These are phyloP conservation scores for Davidsoniella neocaledoniae DNA, from an alignment of 2,329 filamentous ascomycete genomes.

Conservation along the genomic window DNA sequence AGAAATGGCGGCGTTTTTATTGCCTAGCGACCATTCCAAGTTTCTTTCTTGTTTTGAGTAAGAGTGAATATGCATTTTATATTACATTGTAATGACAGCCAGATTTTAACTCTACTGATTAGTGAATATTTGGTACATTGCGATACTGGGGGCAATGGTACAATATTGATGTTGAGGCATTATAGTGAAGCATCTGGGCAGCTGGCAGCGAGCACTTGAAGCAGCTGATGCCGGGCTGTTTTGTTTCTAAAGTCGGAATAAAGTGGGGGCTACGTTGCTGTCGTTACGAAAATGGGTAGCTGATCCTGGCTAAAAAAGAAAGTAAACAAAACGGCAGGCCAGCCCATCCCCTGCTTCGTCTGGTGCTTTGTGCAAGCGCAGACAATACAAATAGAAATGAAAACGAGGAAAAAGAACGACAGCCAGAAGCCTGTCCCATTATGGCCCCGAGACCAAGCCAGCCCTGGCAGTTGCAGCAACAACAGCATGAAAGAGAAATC, in stretches of 20 bases:
- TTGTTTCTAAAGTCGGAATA: not conserved
- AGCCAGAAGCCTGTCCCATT: too few relatives aligned
- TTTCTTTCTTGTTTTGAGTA: constrained; percentile 29
- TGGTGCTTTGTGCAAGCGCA: too few relatives aligned
- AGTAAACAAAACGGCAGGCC: not conserved
- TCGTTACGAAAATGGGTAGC: not conserved
- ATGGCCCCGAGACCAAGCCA: not conserved
- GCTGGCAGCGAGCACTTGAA: not conserved
- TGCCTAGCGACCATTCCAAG: constrained; percentile 24
- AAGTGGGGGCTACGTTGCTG: not conserved
- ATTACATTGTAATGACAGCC: too few relatives aligned
- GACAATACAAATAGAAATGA: too few relatives aligned
- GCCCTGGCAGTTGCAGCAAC: not conserved
- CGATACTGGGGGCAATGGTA: too few relatives aligned
- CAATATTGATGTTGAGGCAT: too few relatives aligned
- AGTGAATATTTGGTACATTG: too few relatives aligned
- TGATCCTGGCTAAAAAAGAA: not conserved
- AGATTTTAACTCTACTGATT: too few relatives aligned
- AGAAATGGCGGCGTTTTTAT: not conserved
- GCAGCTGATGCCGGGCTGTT: not conserved
- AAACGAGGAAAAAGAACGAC: not conserved
- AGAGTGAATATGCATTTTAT: constrained; percentile 13
- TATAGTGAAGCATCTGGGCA: too few relatives aligned
- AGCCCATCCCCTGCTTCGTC: too few relatives aligned
- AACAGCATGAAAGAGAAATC: not conserved